Evolutionary conservation across 148 eudicot genomes (phyloP).

Genomic region (Arbutus unedo): DNA sequence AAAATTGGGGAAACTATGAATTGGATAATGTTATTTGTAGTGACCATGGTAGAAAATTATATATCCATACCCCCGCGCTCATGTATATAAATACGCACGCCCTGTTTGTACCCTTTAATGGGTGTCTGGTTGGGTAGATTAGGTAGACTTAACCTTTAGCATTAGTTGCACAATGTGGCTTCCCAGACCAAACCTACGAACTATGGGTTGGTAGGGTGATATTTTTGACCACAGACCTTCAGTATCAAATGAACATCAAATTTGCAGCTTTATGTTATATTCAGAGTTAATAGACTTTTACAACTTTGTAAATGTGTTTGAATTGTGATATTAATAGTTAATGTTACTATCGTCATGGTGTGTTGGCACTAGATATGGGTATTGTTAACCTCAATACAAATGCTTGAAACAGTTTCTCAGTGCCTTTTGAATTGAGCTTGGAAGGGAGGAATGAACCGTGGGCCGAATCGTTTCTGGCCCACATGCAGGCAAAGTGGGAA

Average conservation of each 20-base stretch:
- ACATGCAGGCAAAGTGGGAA: conserved; percentile 50
- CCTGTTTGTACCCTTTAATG: background rate
- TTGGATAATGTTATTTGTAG: background rate
- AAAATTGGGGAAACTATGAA: background rate
- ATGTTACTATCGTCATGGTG: background rate
- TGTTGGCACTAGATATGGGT: background rate
- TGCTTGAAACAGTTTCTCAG: conserved; percentile 67
- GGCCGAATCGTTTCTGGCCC: conserved; percentile 61
- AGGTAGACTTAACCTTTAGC: background rate
- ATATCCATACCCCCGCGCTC: too few relatives aligned
- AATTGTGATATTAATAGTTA: background rate
- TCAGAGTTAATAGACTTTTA: background rate
- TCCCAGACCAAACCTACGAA: too few relatives aligned
- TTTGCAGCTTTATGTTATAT: background rate
- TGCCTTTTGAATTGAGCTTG: conserved; percentile 79
- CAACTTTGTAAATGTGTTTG: background rate
- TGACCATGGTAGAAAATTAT: background rate
- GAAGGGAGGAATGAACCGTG: conserved; percentile 72
- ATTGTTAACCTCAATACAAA: background rate
- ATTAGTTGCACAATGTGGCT: too few relatives aligned
- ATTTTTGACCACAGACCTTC: too few relatives aligned
- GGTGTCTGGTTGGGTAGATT: background rate
- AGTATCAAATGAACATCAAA: background rate
- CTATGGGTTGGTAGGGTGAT: too few relatives aligned
- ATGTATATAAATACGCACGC: too few relatives aligned